A percentile compares a stretch with the other conserved stretches of the same genome.
These are phyloP conservation scores for Penicillium pulvis DNA, from an alignment of 495 filamentous ascomycete genomes.

Conservation along the genomic window DNA sequence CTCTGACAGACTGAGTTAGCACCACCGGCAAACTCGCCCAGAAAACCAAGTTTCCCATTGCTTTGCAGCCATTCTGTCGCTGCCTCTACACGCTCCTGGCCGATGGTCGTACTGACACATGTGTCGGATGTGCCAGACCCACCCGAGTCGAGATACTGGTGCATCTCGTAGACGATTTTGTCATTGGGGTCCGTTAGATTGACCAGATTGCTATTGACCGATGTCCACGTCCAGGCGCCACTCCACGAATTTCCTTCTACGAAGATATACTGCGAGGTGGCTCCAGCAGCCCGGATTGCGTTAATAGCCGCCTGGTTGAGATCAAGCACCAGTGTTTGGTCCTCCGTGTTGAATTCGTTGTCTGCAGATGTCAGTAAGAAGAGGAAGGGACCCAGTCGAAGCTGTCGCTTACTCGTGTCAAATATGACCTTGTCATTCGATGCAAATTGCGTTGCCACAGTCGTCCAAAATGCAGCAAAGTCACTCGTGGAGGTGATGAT, in stretches of 20 bases:
- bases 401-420: conserved; percentile 36
- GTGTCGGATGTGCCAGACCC: conserved; percentile 53
- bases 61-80: conserved; percentile 69
- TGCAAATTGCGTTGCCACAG: conserved; percentile 60
- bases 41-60: conserved; percentile 63
- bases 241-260: conserved; percentile 70
- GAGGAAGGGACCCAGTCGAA: conserved; percentile 2
- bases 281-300: conserved; percentile 67
- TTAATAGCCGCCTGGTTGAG: conserved; percentile 77
- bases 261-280: conserved; percentile 72
- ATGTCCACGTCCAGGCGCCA: conserved; percentile 61
- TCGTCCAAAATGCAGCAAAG: conserved; percentile 66
- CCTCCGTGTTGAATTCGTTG: conserved; percentile 77
- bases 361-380: conserved; percentile 48
- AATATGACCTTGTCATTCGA: conserved; percentile 65
- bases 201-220: conserved; percentile 53
- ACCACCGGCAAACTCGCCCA: conserved; percentile 72
- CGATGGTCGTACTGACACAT: conserved; percentile 64
- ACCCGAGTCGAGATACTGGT: conserved; percentile 57
- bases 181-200: conserved; percentile 60
- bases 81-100: conserved; percentile 57
- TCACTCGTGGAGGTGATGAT: conserved; percentile 63
- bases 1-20: conserved; percentile 62
- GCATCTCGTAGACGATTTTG: conserved; percentile 61
- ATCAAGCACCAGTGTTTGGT: conserved; percentile 63